A percentile compares a stretch with the other conserved stretches of the same genome.
These are phyloP conservation scores for Paramecium biaurelia DNA, from an alignment of 73 alveolate species.

Conservation along the genomic window DNA sequence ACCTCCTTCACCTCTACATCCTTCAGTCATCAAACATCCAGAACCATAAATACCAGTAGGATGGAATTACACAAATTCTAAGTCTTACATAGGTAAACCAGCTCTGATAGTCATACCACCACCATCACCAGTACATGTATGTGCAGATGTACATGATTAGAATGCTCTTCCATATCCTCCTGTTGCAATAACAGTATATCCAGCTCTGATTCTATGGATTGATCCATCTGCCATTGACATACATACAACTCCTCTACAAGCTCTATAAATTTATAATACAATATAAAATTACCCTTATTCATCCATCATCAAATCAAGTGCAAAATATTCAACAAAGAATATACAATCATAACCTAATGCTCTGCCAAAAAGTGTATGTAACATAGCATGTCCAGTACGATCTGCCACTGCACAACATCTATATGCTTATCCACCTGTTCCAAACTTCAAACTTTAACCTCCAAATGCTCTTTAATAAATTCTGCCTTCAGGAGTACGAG, in stretches of 20 bases:
- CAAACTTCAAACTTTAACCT: constrained; percentile 89
- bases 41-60: constrained; percentile 97
- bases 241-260: constrained; percentile 80
- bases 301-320: constrained; percentile 92
- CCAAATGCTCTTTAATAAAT: constrained; percentile 98
- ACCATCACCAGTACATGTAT: constrained; percentile 98
- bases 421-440: constrained; percentile 79
- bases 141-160: constrained; percentile 91
- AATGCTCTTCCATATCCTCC: constrained; percentile 56
- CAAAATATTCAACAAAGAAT: constrained; percentile 96
- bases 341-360: constrained; percentile 90
- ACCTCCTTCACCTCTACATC: constrained; percentile 99
- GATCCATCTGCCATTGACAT: constrained; percentile 91
- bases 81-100: constrained; percentile 90
- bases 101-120: constrained; percentile 90
- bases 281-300: constrained; percentile 71
- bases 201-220: constrained; percentile 89
- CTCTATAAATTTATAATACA: constrained; percentile 70
- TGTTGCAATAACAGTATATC: constrained; percentile 69
- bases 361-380: constrained; percentile 95
- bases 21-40: constrained; percentile 97
- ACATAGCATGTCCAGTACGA: constrained; percentile 98
- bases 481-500: constrained; percentile 95
- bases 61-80: constrained; percentile 96
- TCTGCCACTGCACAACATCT: constrained; percentile 98